phyloP scores from a whole-genome alignment of 768 basidiomycete genomes.

The Arthromyces matolae region DNA sequence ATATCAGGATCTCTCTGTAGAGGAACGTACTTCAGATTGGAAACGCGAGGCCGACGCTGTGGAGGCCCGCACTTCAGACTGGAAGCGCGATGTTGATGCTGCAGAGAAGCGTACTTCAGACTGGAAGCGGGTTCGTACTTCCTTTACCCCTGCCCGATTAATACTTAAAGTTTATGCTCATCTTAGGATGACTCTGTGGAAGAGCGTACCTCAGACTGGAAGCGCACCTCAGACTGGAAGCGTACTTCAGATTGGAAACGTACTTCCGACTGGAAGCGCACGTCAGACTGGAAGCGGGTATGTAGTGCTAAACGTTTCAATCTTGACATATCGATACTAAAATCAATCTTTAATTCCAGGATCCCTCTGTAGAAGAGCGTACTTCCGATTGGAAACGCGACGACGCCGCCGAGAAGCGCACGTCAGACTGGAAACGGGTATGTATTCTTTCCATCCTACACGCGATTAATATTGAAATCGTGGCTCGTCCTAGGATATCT shows the following conservation, averaged over 20 bases:
- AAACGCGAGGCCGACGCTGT: neutral
- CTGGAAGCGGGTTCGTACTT: constrained; percentile 1
- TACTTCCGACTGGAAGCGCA: neutral
- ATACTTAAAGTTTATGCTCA: neutral
- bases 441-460: neutral
- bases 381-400: neutral
- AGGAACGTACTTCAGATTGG: neutral
- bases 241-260: neutral
- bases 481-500: neutral
- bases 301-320: neutral
- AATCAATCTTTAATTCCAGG: neutral
- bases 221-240: neutral
- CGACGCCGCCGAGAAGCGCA: neutral
- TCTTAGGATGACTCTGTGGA: neutral
- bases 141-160: neutral
- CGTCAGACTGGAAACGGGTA: constrained; percentile 2
- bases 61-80: neutral
- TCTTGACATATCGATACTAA: neutral
- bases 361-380: neutral
- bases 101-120: neutral
- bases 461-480: neutral
- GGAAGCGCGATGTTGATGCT: neutral
- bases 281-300: constrained; percentile 1
- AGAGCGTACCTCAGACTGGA: neutral
- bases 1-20: neutral